phyloP scores from a whole-genome alignment of 257 asterid genomes.

The Penstemon davidsonii region DNA sequence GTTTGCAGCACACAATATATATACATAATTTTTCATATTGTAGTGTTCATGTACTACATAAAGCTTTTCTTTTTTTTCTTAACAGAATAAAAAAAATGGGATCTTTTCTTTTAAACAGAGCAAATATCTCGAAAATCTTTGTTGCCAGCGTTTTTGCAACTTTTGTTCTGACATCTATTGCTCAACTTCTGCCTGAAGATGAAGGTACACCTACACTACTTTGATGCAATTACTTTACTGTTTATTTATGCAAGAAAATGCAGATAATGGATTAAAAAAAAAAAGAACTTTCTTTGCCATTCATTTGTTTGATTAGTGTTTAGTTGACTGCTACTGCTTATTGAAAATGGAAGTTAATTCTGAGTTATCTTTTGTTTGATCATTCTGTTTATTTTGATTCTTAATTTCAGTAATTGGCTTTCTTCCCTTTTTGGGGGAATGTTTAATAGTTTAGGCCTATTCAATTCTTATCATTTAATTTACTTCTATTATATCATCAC shows the following conservation, averaged over 20 bases:
- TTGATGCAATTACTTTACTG: background rate
- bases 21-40: too few species aligned
- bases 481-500: background rate
- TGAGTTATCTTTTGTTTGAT: slow-evolving; percentile 5
- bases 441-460: too few species aligned
- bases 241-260: background rate
- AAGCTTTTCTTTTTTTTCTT: too few species aligned
- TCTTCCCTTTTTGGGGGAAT: background rate
- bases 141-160: slow-evolving; percentile 18
- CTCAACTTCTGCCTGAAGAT: slow-evolving; percentile 52
- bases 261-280: background rate
- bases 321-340: background rate
- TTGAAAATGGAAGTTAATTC: slow-evolving; percentile 14
- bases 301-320: background rate
- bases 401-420: background rate
- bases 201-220: slow-evolving; percentile 38
- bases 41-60: too few species aligned
- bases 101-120: background rate
- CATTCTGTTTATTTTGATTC: background rate
- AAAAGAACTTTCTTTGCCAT: background rate
- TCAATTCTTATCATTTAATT: too few species aligned
- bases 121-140: slow-evolving; percentile 9
- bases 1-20: too few species aligned
- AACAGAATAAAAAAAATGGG: background rate
- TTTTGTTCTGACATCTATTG: slow-evolving; percentile 35